Percentiles rank a stretch among this genome's conserved stretches.
phyloP scores from a whole-genome alignment of 2,329 filamentous ascomycete species.

The Huntiella bhutanensis region DNA sequence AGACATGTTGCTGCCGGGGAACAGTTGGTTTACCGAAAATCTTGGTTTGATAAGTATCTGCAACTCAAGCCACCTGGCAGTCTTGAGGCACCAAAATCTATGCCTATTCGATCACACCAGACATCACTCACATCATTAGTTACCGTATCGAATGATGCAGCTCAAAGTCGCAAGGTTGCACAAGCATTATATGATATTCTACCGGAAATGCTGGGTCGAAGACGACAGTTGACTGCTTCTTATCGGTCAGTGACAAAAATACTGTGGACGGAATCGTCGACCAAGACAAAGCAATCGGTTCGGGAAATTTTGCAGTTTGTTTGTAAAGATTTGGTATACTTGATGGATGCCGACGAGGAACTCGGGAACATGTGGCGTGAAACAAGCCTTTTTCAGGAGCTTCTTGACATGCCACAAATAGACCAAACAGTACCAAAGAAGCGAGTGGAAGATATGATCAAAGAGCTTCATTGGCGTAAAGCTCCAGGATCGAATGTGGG shows the following conservation, averaged over 20 bases:
- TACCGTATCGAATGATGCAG: no score
- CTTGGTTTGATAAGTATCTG: not conserved
- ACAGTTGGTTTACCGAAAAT: not conserved
- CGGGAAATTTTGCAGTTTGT: constrained; percentile 2
- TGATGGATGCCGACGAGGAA: constrained; percentile 9
- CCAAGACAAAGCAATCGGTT: not conserved
- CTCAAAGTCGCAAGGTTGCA: not conserved
- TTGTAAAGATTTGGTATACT: constrained; percentile 4
- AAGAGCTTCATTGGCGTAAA: constrained; percentile 4
- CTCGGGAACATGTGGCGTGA: not conserved
- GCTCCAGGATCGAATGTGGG: not conserved
- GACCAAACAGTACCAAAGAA: not conserved
- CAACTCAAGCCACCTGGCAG: not conserved
- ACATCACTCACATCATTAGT: not conserved
- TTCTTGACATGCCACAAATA: not conserved
- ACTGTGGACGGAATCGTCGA: constrained; percentile 1
- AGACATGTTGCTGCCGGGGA: not conserved
- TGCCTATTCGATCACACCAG: not conserved
- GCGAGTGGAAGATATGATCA: not conserved
- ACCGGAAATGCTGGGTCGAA: constrained; percentile 1
- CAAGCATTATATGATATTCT: constrained; percentile 1
- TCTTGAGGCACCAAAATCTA: not conserved
- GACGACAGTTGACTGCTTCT: not conserved
- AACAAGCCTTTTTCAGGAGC: constrained; percentile 1
- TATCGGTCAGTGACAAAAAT: not conserved